These are phyloP conservation scores for Neonothopanus nambi DNA, from an alignment of 1,284 basidiomycete genomes.

Conservation along the genomic window DNA sequence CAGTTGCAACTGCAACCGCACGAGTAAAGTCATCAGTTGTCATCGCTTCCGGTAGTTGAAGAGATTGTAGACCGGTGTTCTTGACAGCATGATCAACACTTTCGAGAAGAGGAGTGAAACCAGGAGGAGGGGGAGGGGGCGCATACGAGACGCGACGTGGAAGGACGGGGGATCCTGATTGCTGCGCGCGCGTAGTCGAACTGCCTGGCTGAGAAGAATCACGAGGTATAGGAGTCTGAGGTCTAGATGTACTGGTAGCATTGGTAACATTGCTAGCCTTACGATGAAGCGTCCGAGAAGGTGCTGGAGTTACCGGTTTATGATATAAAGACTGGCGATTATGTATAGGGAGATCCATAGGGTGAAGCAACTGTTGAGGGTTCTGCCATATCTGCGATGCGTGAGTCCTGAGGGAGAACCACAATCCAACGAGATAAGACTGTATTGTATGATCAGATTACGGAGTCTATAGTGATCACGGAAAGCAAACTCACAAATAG, in stretches of 20 bases:
- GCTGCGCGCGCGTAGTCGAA: slow-evolving; percentile 16
- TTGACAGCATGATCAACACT: slow-evolving; percentile 73
- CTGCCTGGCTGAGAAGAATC: slow-evolving; percentile 25
- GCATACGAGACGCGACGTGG: slow-evolving; percentile 61
- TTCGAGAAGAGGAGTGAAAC: slow-evolving; percentile 73
- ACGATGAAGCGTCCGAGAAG: slow-evolving; percentile 29
- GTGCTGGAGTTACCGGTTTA: slow-evolving; percentile 44
- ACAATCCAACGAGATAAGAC: slow-evolving; percentile 96
- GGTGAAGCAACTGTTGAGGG: slow-evolving; percentile 81
- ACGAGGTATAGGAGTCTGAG: slow-evolving; percentile 42
- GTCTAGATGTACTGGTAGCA: slow-evolving; percentile 36
- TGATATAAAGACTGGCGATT: slow-evolving; percentile 78
- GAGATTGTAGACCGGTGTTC: slow-evolving; percentile 53
- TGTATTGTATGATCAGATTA: slow-evolving; percentile 30
- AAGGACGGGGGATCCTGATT: slow-evolving; percentile 38
- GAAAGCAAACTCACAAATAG: slow-evolving; percentile 71
- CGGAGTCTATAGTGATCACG: neutral
- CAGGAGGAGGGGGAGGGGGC: slow-evolving; percentile 37
- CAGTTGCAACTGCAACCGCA: slow-evolving; percentile 89
- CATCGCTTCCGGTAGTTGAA: slow-evolving; percentile 66
- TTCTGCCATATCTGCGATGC: slow-evolving; percentile 99
- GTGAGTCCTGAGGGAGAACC: slow-evolving; percentile 99
- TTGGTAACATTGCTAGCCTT: slow-evolving; percentile 46
- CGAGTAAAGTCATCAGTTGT: slow-evolving; percentile 87
- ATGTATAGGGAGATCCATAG: slow-evolving; percentile 57